Conservation (phyloP, 371 early-diverging fungal species). For the Entomophthora muscae region DNA sequence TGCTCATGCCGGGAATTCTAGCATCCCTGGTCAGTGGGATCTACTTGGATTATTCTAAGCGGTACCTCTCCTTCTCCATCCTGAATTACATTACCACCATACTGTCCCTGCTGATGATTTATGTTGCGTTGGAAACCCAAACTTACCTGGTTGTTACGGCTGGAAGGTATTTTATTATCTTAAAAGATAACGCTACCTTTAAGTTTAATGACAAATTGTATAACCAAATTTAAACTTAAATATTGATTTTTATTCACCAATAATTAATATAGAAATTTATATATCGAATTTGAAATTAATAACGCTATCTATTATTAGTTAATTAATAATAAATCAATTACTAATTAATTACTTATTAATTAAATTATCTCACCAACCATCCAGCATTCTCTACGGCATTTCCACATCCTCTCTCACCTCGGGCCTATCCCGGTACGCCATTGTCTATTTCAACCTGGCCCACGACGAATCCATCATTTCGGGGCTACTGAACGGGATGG, state of each 20-base stretch:
- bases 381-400: background rate
- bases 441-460: background rate
- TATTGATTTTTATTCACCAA: no score
- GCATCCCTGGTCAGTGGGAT: background rate
- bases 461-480: background rate
- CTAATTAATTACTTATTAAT: background rate
- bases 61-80: background rate
- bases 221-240: no score
- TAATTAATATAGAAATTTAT: no score
- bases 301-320: no score
- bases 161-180: background rate
- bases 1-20: background rate
- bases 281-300: no score
- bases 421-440: background rate
- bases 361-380: background rate
- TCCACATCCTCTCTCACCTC: background rate
- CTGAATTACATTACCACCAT: background rate
- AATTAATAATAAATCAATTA: no score
- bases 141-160: background rate
- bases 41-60: background rate
- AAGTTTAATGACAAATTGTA: no score
- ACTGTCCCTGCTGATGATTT: background rate
- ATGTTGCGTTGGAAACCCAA: background rate
- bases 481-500: background rate
- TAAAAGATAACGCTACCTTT: no score